phyloP scores from a whole-genome alignment of 768 basidiomycete genomes.

The Rhodotorula babjevae region DNA sequence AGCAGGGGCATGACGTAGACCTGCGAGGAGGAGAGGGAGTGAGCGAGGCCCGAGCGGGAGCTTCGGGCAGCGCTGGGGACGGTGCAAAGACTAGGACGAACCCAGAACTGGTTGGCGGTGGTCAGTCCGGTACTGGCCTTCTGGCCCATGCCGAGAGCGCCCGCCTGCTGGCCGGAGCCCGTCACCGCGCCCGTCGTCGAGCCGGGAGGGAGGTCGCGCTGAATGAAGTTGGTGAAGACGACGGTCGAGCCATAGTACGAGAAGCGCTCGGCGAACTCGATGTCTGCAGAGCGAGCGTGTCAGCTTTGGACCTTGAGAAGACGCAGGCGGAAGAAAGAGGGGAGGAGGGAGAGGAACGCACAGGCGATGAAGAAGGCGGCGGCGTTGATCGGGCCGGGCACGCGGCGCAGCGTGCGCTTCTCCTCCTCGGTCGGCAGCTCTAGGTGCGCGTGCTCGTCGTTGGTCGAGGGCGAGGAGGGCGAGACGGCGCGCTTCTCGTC shows the following conservation, averaged over 20 bases:
- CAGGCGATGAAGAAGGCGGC: conserved; percentile 55
- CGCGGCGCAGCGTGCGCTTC: conserved; percentile 35
- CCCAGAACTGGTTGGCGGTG: conserved; percentile 44
- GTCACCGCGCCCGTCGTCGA: conserved; percentile 58
- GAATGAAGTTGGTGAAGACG: conserved; percentile 60
- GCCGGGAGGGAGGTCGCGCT: conserved; percentile 51
- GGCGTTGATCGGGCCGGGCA: conserved; percentile 40
- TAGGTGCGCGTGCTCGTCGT: neutral
- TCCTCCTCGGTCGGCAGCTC: conserved; percentile 42
- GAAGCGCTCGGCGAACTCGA: conserved; percentile 70
- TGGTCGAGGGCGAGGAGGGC: neutral
- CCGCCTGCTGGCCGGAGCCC: conserved; percentile 5
- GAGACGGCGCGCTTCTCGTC: conserved; percentile 25
- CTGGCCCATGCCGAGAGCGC: conserved; percentile 53
- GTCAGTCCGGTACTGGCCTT: conserved; percentile 65
- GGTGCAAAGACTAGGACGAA: conserved; percentile 7
- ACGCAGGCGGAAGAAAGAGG: too few relatives aligned
- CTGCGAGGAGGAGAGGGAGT: too few relatives aligned
- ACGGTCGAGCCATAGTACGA: conserved; percentile 52
- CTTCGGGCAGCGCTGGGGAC: too few relatives aligned
- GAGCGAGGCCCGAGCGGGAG: too few relatives aligned
- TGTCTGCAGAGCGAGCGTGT: conserved; percentile 40
- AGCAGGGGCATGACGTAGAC: conserved; percentile 52
- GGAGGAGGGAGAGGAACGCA: neutral
- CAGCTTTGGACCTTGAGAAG: too few relatives aligned